Evolutionary conservation across 257 asterid genomes (phyloP).

Genomic region (Solanum clarkiae): DNA sequence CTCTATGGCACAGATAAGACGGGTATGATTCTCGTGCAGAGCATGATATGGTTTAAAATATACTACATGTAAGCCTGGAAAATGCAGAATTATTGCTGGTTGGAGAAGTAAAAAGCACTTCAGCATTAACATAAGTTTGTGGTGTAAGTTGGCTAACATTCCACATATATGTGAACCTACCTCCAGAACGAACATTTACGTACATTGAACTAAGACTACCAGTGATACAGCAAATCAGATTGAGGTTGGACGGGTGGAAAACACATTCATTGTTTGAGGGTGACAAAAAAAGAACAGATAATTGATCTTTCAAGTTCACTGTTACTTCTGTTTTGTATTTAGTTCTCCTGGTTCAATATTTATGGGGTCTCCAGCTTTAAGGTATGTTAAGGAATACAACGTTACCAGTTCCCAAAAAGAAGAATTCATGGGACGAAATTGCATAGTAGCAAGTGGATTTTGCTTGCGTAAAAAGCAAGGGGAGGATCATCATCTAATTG

Average conservation of each 20-base stretch:
- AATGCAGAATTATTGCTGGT: not conserved
- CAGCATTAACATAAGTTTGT: not conserved
- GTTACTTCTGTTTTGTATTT: not conserved
- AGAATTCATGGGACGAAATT: not conserved
- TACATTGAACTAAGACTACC: not conserved
- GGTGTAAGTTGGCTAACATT: not conserved
- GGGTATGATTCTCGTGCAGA: not conserved
- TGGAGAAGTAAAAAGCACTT: not conserved
- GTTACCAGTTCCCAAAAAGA: not conserved
- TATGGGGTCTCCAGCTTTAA: not conserved
- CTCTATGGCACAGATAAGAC: not conserved
- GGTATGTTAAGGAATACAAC: not conserved
- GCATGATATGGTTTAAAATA: not conserved
- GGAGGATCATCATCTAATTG: not conserved
- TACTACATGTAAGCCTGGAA: not conserved
- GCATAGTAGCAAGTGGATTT: not conserved
- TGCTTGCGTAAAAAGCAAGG: not conserved
- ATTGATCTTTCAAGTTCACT: not conserved
- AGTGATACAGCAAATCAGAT: not conserved
- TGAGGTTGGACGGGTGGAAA: not conserved
- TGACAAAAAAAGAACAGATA: not conserved
- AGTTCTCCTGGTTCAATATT: not conserved
- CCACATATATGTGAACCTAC: not conserved
- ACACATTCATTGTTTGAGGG: not conserved
- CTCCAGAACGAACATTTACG: not conserved